Percentiles rank a stretch among this genome's conserved stretches.
Evolutionary conservation across 169 alveolate species (phyloP).

Genomic region (Plasmodium reichenowi): DNA sequence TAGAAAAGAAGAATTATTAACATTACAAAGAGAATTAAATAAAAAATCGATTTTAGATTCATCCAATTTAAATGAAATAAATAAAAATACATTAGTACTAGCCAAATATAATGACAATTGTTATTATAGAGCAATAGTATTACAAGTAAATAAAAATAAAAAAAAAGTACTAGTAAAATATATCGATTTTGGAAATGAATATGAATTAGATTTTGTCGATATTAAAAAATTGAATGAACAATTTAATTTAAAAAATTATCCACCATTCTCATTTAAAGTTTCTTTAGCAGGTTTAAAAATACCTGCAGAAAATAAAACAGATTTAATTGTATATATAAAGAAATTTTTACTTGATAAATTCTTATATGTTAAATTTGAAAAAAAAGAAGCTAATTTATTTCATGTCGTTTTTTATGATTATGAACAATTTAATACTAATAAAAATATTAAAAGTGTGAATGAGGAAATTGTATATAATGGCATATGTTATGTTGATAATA

Average conservation of each 20-base stretch:
- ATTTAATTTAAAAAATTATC: slow-evolving; percentile 38
- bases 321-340: slow-evolving; percentile 37
- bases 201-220: slow-evolving; percentile 53
- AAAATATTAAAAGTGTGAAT: slow-evolving; percentile 71
- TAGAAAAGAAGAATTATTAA: slow-evolving; percentile 55
- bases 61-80: slow-evolving; percentile 15
- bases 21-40: slow-evolving; percentile 60
- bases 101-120: slow-evolving; percentile 66
- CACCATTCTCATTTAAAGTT: slow-evolving; percentile 33
- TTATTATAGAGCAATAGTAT: slow-evolving; percentile 53
- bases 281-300: slow-evolving; percentile 66
- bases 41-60: slow-evolving; percentile 22
- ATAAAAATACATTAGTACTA: slow-evolving; percentile 60
- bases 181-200: slow-evolving; percentile 75
- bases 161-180: slow-evolving; percentile 56
- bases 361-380: slow-evolving; percentile 68
- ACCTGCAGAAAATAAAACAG: slow-evolving; percentile 60
- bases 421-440: slow-evolving; percentile 64
- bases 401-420: slow-evolving; percentile 73
- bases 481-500: slow-evolving; percentile 52
- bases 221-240: slow-evolving; percentile 41
- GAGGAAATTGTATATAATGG: slow-evolving; percentile 59
- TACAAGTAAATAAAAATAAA: slow-evolving; percentile 57
- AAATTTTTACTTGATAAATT: slow-evolving; percentile 63
- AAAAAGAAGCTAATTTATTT: slow-evolving; percentile 20